Evolutionary conservation across 257 asterid species (phyloP).

Genomic region (Solanum gandarillasii): DNA sequence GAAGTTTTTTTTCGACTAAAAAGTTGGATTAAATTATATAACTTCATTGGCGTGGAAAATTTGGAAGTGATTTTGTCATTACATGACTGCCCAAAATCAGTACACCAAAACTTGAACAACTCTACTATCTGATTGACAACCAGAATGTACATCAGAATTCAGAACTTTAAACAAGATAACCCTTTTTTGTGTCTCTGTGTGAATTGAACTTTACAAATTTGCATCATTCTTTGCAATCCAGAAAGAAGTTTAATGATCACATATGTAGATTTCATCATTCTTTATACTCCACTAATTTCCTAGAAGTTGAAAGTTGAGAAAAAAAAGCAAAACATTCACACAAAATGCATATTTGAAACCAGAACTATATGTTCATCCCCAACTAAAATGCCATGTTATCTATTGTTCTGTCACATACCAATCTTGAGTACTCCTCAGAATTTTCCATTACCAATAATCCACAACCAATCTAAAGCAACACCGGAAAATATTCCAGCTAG

Average conservation of each 20-base stretch:
- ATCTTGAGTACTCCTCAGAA: slow-evolving; percentile 18
- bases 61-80: not conserved
- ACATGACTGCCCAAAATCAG: not conserved
- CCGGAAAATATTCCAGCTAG: slow-evolving; percentile 63
- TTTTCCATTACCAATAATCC: slow-evolving; percentile 54
- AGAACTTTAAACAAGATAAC: not conserved
- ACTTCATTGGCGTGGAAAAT: not conserved
- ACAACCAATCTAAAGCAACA: slow-evolving; percentile 69
- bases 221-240: not conserved
- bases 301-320: not conserved
- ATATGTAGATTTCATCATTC: not conserved
- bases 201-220: not conserved
- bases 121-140: not conserved
- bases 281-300: not conserved
- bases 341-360: not conserved
- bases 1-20: not conserved
- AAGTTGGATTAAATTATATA: not conserved
- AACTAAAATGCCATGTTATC: not conserved
- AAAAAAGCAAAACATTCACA: not conserved
- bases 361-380: not conserved
- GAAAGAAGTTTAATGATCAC: not conserved
- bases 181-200: not conserved
- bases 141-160: not conserved
- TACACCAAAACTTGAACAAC: not conserved
- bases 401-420: not conserved